A percentile compares a stretch with the other conserved stretches of the same genome.
Evolutionary conservation across 768 basidiomycete species (phyloP).

Genomic region (Tulasnella sp.): DNA sequence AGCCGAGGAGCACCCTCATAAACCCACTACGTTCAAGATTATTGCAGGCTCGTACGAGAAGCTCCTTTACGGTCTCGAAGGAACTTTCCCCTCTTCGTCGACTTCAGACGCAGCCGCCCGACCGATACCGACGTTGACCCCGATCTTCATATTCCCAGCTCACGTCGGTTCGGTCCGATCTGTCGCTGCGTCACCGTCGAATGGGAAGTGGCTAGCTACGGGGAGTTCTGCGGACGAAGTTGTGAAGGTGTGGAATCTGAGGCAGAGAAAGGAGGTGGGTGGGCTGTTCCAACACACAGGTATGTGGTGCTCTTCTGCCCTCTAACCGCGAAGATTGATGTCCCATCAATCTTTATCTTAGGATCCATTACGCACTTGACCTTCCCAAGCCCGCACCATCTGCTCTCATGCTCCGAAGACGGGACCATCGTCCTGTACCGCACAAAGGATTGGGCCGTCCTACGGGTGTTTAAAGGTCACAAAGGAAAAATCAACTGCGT

Average conservation of each 20-base stretch:
- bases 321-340: background rate
- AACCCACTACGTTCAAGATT: slow-evolving; percentile 59
- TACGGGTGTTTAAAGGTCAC: slow-evolving; percentile 84
- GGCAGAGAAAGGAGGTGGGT: slow-evolving; percentile 86
- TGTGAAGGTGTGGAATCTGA: slow-evolving; percentile 93
- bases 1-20: background rate
- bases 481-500: slow-evolving; percentile 86
- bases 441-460: slow-evolving; percentile 87
- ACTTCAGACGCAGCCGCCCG: slow-evolving; percentile 3
- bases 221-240: slow-evolving; percentile 89
- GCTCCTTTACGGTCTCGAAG: slow-evolving; percentile 82
- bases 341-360: slow-evolving; percentile 28
- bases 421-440: slow-evolving; percentile 85
- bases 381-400: slow-evolving; percentile 82
- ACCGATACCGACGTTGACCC: slow-evolving; percentile 46
- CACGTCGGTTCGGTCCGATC: slow-evolving; percentile 90
- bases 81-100: slow-evolving; percentile 32
- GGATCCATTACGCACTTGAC: slow-evolving; percentile 85
- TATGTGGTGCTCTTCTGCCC: slow-evolving; percentile 28
- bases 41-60: slow-evolving; percentile 95
- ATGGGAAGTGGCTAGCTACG: slow-evolving; percentile 93
- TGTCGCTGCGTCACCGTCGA: slow-evolving; percentile 76
- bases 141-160: slow-evolving; percentile 94
- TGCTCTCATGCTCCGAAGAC: slow-evolving; percentile 89
- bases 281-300: slow-evolving; percentile 93